Conservation (phyloP, 2,329 filamentous ascomycete genomes). For the Aspergillus sp. region DNA sequence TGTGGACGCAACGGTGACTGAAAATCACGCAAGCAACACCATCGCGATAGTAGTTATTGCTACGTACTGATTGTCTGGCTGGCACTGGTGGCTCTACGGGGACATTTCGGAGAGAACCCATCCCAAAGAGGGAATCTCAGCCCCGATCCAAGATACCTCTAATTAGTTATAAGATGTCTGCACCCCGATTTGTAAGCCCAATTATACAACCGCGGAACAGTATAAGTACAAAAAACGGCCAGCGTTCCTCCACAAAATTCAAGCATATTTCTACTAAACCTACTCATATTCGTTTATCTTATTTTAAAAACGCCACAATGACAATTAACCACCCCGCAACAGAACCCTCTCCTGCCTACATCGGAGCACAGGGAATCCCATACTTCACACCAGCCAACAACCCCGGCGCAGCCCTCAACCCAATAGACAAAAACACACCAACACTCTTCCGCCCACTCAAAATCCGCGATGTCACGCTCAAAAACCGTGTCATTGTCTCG, state of each 20-base stretch:
- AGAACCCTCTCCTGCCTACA: slow-evolving; percentile 11
- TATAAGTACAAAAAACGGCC: neutral
- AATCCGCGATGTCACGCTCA: slow-evolving; percentile 2
- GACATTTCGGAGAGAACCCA: neutral
- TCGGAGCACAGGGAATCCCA: slow-evolving; percentile 21
- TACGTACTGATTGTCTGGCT: too few relatives aligned
- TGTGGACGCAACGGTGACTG: neutral
- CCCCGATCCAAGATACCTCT: too few relatives aligned
- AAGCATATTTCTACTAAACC: neutral
- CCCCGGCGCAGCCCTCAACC: slow-evolving; percentile 35
- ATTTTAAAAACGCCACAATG: neutral
- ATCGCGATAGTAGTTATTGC: too few relatives aligned
- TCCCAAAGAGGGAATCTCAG: neutral
- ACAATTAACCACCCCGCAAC: neutral
- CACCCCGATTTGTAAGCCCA: neutral
- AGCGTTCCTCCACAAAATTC: too few relatives aligned
- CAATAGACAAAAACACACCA: slow-evolving; percentile 27
- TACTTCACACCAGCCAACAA: slow-evolving; percentile 40
- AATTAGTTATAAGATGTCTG: too few relatives aligned
- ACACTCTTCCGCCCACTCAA: slow-evolving; percentile 1
- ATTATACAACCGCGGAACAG: neutral
- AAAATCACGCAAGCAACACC: neutral
- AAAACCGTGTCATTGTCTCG: slow-evolving; percentile 6
- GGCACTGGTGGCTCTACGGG: neutral
- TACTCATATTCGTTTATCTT: neutral